phyloP scores from a whole-genome alignment of 257 asterid genomes.

The Linaria vulgaris region DNA sequence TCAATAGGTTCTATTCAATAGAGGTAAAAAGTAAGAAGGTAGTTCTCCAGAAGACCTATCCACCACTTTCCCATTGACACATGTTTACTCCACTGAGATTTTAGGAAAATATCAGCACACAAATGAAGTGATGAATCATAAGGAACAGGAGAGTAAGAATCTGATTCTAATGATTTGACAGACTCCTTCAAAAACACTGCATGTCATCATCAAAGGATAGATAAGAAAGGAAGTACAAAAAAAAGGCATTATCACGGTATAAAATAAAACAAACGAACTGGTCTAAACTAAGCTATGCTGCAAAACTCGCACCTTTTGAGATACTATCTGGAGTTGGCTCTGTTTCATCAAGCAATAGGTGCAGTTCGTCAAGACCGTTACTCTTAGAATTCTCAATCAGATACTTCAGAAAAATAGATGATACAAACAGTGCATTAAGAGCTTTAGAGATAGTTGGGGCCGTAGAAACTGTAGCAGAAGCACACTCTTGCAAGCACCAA shows the following conservation, averaged over 20 bases:
- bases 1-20: too few species aligned
- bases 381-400: slow-evolving; percentile 69
- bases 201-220: slow-evolving; percentile 1
- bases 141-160: too few species aligned
- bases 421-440: slow-evolving; percentile 74
- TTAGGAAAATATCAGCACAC: too few species aligned
- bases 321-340: slow-evolving; percentile 61
- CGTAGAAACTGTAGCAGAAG: slow-evolving; percentile 54
- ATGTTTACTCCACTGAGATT: too few species aligned
- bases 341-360: slow-evolving; percentile 61
- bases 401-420: slow-evolving; percentile 86
- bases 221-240: slow-evolving; percentile 9
- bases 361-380: slow-evolving; percentile 74
- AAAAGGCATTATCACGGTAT: slow-evolving; percentile 3
- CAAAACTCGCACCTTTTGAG: slow-evolving; percentile 54
- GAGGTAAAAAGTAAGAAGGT: too few species aligned
- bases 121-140: too few species aligned
- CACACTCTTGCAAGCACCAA: slow-evolving; percentile 90
- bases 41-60: too few species aligned
- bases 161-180: too few species aligned
- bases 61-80: too few species aligned
- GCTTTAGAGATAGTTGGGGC: slow-evolving; percentile 63
- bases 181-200: neutral
- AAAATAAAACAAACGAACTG: neutral
- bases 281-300: neutral